Evolutionary conservation across 108 stramenopile species (phyloP), one percentile per base, ranked within the genome.

Genomic region (Cyclotella distinguenda): DNA sequence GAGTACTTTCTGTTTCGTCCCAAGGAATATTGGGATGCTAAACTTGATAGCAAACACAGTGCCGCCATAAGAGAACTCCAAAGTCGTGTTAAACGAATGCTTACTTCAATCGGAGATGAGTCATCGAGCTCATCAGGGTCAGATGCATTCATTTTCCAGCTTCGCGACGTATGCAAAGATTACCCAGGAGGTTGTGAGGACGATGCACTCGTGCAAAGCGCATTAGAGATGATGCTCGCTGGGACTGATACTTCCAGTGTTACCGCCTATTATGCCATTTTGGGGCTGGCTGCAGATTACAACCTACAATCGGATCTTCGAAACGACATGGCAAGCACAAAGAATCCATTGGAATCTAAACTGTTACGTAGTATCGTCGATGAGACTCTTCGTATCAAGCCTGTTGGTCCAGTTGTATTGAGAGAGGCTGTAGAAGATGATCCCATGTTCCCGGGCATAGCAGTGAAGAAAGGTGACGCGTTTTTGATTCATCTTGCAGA

Each of bases 351-450:
- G 2, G 35, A 54, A 34, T 54, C 52, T 3, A 54, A 54, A 34
- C 52, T 54, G 4, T n/a, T 54, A n/a, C 52, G 32, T 34, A 54
- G 32, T 34, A 33, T 54, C 30, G 35, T 54, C 19, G 52, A 54
- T 34, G 52, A 54, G 18, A 54, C 52, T 6, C 13, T 54, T 7
- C 52, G 52, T 7, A 34, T 54, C 32, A 54, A 54, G 25, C 52
- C 52, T 19, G 52, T 54, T 34, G 52, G 52, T 23, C 52, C 32
- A 9, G 52, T 54, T 54, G 52, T 54, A 13, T 16, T 54, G 8
- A 6, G 52, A 15, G 52, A 54, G 30, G 52, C 52, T n/a, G 52
- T 54, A 1, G 19, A 54, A 2, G 32, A 54, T 15, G 52, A 54
- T 16, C 30, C 52, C 4, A 54, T 34, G 15, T 54, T 54, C 35